Conservation (phyloP, 257 asterid species). For the Eustoma russellianum region DNA sequence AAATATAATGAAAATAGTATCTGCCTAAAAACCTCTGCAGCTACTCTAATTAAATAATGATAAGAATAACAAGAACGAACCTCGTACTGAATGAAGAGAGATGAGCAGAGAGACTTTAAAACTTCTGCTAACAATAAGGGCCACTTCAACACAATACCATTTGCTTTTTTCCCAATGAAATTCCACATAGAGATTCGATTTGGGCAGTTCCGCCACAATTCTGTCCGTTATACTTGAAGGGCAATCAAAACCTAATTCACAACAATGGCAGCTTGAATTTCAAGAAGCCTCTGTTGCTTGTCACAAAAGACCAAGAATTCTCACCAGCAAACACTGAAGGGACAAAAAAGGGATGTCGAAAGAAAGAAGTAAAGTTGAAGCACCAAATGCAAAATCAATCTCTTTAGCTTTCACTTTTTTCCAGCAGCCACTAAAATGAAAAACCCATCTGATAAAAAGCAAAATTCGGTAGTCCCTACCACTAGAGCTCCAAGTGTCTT, state of each 20-base stretch:
- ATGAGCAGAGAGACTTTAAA: too few species aligned
- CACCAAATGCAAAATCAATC: conserved; percentile 1
- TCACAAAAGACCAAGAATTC: conserved; percentile 5
- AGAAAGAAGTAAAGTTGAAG: not conserved
- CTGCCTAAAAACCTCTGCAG: too few species aligned
- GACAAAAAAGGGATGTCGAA: not conserved
- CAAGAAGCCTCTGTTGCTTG: conserved; percentile 12
- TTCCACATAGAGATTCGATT: conserved; percentile 1
- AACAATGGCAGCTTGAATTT: not conserved
- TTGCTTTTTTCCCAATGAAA: not conserved
- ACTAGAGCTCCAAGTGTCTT: not conserved
- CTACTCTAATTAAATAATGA: too few species aligned
- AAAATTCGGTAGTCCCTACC: not conserved
- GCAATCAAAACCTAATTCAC: not conserved
- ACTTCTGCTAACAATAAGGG: conserved; percentile 3
- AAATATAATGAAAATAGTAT: too few species aligned
- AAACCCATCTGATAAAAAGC: not conserved
- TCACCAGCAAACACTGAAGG: not conserved
- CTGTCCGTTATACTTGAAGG: not conserved
- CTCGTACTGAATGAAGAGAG: conserved; percentile 3
- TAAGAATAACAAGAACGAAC: not conserved
- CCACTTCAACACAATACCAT: not conserved
- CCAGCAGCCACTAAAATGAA: not conserved
- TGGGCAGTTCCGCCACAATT: not conserved
- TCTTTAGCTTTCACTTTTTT: not conserved